Evolutionary conservation across 2,329 filamentous ascomycete genomes (phyloP), one percentile per base, ranked within the genome.

Genomic region (Fusarium beomiforme): DNA sequence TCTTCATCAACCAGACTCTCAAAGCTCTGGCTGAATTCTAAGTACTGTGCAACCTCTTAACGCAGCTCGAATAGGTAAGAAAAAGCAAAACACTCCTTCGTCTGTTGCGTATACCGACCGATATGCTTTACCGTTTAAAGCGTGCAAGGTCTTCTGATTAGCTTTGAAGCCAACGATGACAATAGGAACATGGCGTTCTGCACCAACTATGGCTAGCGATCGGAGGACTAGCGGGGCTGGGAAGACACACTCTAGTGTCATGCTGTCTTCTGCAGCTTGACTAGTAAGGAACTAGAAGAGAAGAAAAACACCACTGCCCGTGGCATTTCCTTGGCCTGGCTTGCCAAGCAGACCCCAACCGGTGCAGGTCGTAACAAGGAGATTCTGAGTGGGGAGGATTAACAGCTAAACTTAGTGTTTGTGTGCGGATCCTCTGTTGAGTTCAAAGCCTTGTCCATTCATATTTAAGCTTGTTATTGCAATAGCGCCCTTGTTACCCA

Each of bases 111-210:
- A 36, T 33, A 33, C 31, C 65, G 60, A 67, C 31, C 60, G 60
- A 70, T 67, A 72, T 67, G 65, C 56, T 71, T 54, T 56, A 71
- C 66, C 60, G 69, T 71, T 70, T 63, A 33, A 44, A 61, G 47
- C 49, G 42, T 50, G 49, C 39, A 26, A 41, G 12, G 29, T 51
- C 42, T 37, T 16, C 54, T 34, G 24, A 59, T 50, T 66, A 66
- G 44, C 44, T 59, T 59, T 51, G 33, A 24, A 37, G 50, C 59
- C 53, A 61, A 68, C 31, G 36, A 64, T 68, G 67, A 67, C 69
- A 71, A 71, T 71, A 71, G 59, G 55, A 56, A 70, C 50, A 70
- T 42, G 64, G 60, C 56, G 26, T 70, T 72, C 69, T 70, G 41
- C 69, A 70, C 69, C 64, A 53, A 70, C 64, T 33, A 64, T 72